Percentiles rank a stretch among this genome's conserved stretches.
phyloP scores from a whole-genome alignment of 371 early-diverging fungal species.

The Dichotomocladium elegans region DNA sequence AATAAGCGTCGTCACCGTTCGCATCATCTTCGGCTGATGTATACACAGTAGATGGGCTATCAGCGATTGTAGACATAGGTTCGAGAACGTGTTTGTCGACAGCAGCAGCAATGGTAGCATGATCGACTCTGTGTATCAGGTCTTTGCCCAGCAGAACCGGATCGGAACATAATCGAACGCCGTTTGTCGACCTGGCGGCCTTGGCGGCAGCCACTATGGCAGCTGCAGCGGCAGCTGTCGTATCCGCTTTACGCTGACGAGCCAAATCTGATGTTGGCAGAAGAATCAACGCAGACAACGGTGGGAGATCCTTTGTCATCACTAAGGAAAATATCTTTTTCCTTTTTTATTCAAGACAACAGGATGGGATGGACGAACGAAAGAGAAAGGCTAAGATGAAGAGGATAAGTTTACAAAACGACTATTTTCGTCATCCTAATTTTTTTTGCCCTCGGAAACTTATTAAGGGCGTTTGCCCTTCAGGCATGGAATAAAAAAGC shows the following conservation, averaged over 20 bases:
- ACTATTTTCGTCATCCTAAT: too few relatives aligned
- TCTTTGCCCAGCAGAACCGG: background rate
- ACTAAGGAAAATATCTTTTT: too few relatives aligned
- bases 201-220: constrained; percentile 19
- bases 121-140: background rate
- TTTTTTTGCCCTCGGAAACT: background rate
- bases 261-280: background rate
- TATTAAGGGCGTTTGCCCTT: background rate
- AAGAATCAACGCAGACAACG: background rate
- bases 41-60: too few relatives aligned
- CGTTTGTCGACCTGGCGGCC: constrained; percentile 4
- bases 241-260: constrained; percentile 16
- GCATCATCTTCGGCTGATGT: too few relatives aligned
- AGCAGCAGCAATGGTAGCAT: background rate
- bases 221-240: constrained; percentile 12
- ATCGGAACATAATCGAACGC: background rate
- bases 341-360: too few relatives aligned
- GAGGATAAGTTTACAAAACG: background rate
- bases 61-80: too few relatives aligned
- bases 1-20: too few relatives aligned
- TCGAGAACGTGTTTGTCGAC: too few relatives aligned
- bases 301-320: background rate
- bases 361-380: background rate
- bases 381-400: background rate
- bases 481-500: background rate